Conservation (phyloP, 768 basidiomycete species). For the Lactarius evosmus region DNA sequence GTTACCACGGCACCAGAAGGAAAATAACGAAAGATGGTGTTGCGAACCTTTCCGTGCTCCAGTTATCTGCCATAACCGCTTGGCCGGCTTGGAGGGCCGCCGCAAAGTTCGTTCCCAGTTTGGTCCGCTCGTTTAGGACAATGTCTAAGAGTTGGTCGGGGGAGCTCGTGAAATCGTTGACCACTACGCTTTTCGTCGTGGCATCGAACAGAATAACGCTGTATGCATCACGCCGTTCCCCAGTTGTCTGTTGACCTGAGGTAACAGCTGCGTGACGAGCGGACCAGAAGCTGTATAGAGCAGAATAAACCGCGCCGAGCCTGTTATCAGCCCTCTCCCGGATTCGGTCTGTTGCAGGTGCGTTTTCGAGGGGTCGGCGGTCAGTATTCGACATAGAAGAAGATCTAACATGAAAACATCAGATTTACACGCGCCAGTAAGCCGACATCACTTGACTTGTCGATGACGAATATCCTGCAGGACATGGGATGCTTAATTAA, state of each 20-base stretch:
- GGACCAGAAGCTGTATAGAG: not conserved
- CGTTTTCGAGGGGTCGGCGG: slow-evolving; percentile 33
- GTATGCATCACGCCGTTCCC: not conserved
- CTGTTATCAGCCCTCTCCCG: not conserved
- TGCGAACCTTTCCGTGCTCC: slow-evolving; percentile 49
- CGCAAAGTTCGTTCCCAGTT: slow-evolving; percentile 44
- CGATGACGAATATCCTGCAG: slow-evolving; percentile 48
- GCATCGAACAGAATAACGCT: not conserved
- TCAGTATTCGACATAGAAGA: slow-evolving; percentile 29
- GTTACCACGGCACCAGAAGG: not conserved
- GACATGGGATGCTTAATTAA: not conserved
- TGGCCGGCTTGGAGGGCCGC: slow-evolving; percentile 40
- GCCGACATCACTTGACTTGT: slow-evolving; percentile 41
- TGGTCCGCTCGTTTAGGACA: slow-evolving; percentile 23
- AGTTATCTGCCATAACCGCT: slow-evolving; percentile 41
- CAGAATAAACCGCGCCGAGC: not conserved
- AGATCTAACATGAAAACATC: not conserved
- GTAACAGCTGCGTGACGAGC: not conserved
- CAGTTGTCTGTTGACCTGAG: not conserved
- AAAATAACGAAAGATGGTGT: slow-evolving; percentile 17
- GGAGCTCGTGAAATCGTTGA: not conserved
- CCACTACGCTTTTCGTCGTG: not conserved
- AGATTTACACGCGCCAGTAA: not conserved
- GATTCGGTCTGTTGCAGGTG: not conserved
- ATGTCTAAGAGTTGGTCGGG: not conserved